phyloP scores from a whole-genome alignment of 2,329 filamentous ascomycete species.

The Magnaporthiopsis incrustans region DNA sequence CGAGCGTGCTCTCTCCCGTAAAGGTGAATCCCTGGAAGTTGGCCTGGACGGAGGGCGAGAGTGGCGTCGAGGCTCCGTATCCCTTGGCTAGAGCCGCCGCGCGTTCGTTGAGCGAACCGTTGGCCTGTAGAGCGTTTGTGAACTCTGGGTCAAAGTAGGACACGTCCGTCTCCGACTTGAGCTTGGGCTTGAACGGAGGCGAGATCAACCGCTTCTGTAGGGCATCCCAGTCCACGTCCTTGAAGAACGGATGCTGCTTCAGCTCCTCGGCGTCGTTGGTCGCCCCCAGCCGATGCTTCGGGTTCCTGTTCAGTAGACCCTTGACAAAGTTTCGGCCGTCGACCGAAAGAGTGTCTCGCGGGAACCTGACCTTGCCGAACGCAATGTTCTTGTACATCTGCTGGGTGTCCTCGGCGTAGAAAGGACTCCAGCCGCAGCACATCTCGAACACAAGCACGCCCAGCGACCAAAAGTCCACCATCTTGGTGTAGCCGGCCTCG shows the following conservation, averaged over 20 bases:
- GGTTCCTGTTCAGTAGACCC: constrained; percentile 91
- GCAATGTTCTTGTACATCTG: constrained; percentile 99
- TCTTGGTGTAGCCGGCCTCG: constrained; percentile 96
- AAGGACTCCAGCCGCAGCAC: constrained; percentile 99
- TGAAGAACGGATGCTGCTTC: constrained; percentile 91
- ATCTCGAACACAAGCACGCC: constrained; percentile 98
- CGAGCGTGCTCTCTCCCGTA: constrained; percentile 93
- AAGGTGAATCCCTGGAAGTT: constrained; percentile 99
- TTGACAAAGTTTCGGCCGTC: constrained; percentile 98
- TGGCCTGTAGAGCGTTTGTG: constrained; percentile 84
- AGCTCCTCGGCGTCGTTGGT: constrained; percentile 88
- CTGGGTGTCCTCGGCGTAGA: constrained; percentile 97
- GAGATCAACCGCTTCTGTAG: constrained; percentile 86
- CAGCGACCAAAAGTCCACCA: constrained; percentile 99
- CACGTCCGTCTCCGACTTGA: constrained; percentile 92
- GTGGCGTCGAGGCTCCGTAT: constrained; percentile 79
- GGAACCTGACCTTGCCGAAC: constrained; percentile 96
- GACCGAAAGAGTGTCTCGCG: constrained; percentile 84
- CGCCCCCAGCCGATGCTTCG: constrained; percentile 87
- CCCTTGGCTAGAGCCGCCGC: constrained; percentile 80
- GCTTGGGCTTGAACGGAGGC: constrained; percentile 94
- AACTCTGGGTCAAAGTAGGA: constrained; percentile 99
- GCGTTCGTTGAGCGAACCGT: constrained; percentile 81
- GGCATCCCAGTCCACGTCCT: constrained; percentile 85
- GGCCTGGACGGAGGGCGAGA: constrained; percentile 92